A percentile compares a stretch with the other conserved stretches of the same genome.
These are phyloP conservation scores for Acrodontium crateriforme DNA, from an alignment of 2,329 filamentous ascomycete species.

Conservation along the genomic window DNA sequence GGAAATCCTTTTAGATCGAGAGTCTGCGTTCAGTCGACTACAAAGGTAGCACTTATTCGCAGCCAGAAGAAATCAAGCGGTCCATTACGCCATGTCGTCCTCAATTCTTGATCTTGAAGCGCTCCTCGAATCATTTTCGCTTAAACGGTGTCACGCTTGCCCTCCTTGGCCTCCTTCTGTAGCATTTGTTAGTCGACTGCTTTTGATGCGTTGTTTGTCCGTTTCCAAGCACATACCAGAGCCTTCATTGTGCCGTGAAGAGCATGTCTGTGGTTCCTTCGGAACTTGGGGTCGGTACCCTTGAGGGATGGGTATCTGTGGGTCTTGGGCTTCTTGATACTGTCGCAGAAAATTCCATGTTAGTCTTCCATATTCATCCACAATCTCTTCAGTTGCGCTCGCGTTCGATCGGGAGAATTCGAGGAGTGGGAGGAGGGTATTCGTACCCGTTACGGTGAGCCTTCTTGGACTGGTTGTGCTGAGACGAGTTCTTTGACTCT, in stretches of 20 bases:
- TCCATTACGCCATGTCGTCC: neutral
- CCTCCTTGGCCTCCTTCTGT: conserved; percentile 96
- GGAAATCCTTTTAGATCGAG: too few relatives aligned
- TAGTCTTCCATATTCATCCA: neutral
- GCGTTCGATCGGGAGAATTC: conserved; percentile 2
- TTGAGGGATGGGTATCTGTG: conserved; percentile 97
- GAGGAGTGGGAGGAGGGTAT: conserved; percentile 3
- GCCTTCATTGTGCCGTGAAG: conserved; percentile 98
- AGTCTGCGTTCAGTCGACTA: too few relatives aligned
- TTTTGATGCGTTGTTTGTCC: too few relatives aligned
- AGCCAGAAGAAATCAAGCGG: too few relatives aligned
- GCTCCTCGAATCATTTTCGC: conserved; percentile 14
- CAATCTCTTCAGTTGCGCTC: conserved; percentile 1
- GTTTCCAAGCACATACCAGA: conserved; percentile 72
- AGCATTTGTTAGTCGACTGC: too few relatives aligned
- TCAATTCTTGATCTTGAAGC: conserved; percentile 2
- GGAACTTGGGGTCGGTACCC: conserved; percentile 98
- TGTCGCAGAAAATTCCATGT: conserved; percentile 27
- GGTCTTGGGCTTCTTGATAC: conserved; percentile 99
- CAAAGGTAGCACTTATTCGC: too few relatives aligned
- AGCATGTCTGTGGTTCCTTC: conserved; percentile 99
- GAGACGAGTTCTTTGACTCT: conserved; percentile 99
- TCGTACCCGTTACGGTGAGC: conserved; percentile 97
- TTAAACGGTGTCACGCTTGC: conserved; percentile 81
- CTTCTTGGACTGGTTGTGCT: conserved; percentile 98